Evolutionary conservation across 345 rosid genomes (phyloP).

Genomic region (Bruguiera sexangula): DNA sequence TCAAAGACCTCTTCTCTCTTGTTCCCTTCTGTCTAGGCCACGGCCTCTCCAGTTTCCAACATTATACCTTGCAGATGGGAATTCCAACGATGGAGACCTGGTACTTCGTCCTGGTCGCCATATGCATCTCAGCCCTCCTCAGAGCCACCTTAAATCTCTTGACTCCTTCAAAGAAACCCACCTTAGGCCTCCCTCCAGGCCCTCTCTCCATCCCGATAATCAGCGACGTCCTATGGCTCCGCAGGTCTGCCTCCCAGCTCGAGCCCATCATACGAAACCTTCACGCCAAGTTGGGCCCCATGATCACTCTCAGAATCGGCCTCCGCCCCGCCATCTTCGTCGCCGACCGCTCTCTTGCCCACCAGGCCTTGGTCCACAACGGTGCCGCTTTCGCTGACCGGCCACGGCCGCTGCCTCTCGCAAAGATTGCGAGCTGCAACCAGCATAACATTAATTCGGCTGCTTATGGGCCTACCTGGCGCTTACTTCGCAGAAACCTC

Average conservation of each 20-base stretch:
- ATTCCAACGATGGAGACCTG: slow-evolving; percentile 1
- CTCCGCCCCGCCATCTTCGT: slow-evolving; percentile 8
- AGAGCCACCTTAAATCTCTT: neutral
- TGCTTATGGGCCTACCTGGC: slow-evolving; percentile 22
- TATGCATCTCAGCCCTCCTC: neutral
- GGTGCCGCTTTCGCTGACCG: slow-evolving; percentile 15
- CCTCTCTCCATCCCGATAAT: slow-evolving; percentile 11
- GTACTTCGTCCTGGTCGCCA: neutral
- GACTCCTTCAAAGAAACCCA: neutral
- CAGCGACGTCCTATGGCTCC: slow-evolving; percentile 8
- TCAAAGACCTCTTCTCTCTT: no score
- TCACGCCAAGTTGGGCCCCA: slow-evolving; percentile 9
- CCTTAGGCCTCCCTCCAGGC: slow-evolving; percentile 15
- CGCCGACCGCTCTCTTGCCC: slow-evolving; percentile 23
- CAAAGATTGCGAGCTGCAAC: neutral
- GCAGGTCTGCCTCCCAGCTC: neutral
- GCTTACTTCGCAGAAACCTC: slow-evolving; percentile 26
- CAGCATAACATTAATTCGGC: neutral
- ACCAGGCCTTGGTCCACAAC: slow-evolving; percentile 20
- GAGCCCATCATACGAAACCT: slow-evolving; percentile 3
- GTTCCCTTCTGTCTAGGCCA: no score
- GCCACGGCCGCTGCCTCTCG: neutral
- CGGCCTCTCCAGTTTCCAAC: no score
- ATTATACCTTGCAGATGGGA: no score
- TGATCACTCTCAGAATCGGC: slow-evolving; percentile 16